Evolutionary conservation across 805 yeast species (phyloP).

Genomic region (Millerago galiae): DNA sequence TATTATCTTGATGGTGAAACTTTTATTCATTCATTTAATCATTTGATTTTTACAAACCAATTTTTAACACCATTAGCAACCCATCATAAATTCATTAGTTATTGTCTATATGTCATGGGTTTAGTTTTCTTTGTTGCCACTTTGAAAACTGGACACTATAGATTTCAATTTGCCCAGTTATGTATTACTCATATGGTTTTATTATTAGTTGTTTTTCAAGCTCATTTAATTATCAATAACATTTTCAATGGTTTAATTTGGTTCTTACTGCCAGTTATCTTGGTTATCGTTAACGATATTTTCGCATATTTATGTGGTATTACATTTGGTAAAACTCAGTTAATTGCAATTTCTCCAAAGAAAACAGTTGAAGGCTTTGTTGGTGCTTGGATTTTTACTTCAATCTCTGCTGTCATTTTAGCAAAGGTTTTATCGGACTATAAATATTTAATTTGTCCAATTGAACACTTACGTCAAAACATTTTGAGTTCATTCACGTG

Average conservation of each 20-base stretch:
- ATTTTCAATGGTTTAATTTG: slow-evolving; percentile 87
- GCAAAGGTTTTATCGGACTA: slow-evolving; percentile 58
- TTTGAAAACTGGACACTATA: slow-evolving; percentile 80
- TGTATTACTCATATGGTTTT: slow-evolving; percentile 93
- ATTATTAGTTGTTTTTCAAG: slow-evolving; percentile 85
- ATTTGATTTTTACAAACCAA: slow-evolving; percentile 44
- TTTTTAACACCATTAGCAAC: slow-evolving; percentile 52
- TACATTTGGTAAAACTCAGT: slow-evolving; percentile 88
- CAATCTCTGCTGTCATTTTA: slow-evolving; percentile 60
- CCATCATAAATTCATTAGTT: slow-evolving; percentile 81
- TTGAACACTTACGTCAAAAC: slow-evolving; percentile 54
- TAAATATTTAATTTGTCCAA: slow-evolving; percentile 85
- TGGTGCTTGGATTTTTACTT: slow-evolving; percentile 96
- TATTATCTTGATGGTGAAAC: slow-evolving; percentile 87
- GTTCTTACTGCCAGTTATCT: slow-evolving; percentile 87
- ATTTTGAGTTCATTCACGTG: slow-evolving; percentile 62
- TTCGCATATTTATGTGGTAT: slow-evolving; percentile 97
- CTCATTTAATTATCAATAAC: slow-evolving; percentile 86
- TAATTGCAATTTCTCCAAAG: slow-evolving; percentile 91
- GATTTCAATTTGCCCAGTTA: slow-evolving; percentile 89
- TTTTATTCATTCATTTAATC: slow-evolving; percentile 59
- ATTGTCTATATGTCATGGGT: slow-evolving; percentile 79
- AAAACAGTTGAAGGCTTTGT: slow-evolving; percentile 96
- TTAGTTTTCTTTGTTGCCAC: slow-evolving; percentile 87
- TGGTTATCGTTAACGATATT: slow-evolving; percentile 91